Percentiles rank a stretch among this genome's conserved stretches.
These are phyloP conservation scores for Casaregolazyma suthepensis DNA, from an alignment of 1,139 yeast genomes.

Conservation along the genomic window DNA sequence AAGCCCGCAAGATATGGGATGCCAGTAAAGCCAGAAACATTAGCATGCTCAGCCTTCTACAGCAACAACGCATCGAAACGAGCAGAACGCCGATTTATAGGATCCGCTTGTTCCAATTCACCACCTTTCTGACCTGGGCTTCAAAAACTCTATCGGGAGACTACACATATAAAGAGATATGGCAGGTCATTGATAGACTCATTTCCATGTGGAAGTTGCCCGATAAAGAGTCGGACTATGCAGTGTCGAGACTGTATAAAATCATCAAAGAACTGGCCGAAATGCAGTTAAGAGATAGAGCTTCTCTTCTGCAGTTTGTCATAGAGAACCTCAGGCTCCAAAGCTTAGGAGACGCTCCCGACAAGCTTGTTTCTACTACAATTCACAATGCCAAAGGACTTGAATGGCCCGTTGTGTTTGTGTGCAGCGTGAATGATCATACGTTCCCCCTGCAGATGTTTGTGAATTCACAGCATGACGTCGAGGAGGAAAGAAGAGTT, in stretches of 20 bases:
- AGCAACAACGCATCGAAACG: not conserved
- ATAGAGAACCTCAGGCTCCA: conserved; percentile 5
- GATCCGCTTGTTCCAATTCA: not conserved
- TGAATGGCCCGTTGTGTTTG: conserved; percentile 84
- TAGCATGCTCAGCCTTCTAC: not conserved
- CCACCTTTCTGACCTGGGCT: not conserved
- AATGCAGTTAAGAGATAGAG: not conserved
- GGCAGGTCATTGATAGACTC: not conserved
- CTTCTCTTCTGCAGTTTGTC: conserved; percentile 3
- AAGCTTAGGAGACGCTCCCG: conserved; percentile 6
- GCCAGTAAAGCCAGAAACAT: not conserved
- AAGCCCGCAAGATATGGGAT: conserved; percentile 1
- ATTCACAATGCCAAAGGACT: conserved; percentile 88
- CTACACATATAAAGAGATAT: not conserved
- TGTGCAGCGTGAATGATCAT: conserved; percentile 63
- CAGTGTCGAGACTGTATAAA: conserved; percentile 3
- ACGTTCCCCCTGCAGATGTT: conserved; percentile 39
- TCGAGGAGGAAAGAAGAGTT: conserved; percentile 71
- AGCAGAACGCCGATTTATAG: not conserved
- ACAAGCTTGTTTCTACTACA: conserved; percentile 47
- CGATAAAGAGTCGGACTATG: not conserved
- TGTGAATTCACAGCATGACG: conserved; percentile 6
- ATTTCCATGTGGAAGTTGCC: not conserved
- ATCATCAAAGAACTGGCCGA: not conserved
- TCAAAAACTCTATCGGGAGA: not conserved